Evolutionary conservation across 805 yeast species (phyloP).

Genomic region (Wickerhamomyces xylosicus): DNA sequence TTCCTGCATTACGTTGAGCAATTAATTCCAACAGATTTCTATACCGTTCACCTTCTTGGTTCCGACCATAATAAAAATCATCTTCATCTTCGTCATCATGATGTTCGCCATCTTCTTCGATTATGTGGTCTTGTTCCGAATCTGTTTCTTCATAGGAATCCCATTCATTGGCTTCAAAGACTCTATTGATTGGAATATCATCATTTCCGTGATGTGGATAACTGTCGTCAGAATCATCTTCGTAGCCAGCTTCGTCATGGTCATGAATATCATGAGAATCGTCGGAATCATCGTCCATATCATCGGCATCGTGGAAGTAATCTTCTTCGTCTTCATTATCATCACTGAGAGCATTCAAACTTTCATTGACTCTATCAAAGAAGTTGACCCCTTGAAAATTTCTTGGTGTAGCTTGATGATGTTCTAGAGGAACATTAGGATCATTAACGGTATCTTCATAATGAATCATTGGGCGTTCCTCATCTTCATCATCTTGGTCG

Average conservation of each 20-base stretch:
- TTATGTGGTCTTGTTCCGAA: too few relatives aligned
- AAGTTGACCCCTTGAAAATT: neutral
- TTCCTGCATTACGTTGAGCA: neutral
- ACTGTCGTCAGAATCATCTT: neutral
- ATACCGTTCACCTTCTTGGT: neutral
- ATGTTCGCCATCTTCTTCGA: neutral
- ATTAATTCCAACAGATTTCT: neutral
- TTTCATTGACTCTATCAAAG: neutral
- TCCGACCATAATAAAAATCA: neutral
- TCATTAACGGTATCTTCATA: too few relatives aligned
- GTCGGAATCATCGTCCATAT: conserved; percentile 1
- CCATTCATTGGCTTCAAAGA: neutral
- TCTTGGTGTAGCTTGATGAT: neutral
- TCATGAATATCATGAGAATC: conserved; percentile 1
- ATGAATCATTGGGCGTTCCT: too few relatives aligned
- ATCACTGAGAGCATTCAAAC: conserved; percentile 7
- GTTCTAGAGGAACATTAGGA: neutral
- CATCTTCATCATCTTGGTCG: too few relatives aligned
- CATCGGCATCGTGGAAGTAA: neutral
- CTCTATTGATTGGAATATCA: neutral
- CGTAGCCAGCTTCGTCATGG: neutral
- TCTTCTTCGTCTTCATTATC: conserved; percentile 9
- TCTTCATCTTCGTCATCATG: conserved; percentile 1
- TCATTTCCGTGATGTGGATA: neutral
- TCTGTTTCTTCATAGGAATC: neutral